Percentiles rank a stretch among this genome's conserved stretches.
Evolutionary conservation across 2,329 filamentous ascomycete genomes (phyloP).

Genomic region (Aspergillus tamarii): DNA sequence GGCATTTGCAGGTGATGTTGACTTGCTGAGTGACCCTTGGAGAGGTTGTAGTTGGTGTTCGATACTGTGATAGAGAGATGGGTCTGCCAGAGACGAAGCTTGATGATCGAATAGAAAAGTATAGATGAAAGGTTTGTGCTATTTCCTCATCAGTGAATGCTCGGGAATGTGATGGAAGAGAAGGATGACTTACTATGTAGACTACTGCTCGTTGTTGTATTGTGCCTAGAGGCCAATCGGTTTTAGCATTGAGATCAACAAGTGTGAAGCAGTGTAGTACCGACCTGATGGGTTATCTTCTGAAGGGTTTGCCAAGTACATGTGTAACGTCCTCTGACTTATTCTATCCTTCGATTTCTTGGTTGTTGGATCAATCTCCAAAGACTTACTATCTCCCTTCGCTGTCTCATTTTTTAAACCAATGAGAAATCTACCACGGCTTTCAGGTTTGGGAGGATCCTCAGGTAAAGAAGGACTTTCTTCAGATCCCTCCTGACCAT

Average conservation of each 20-base stretch:
- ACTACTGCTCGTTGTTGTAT: slow-evolving; percentile 44
- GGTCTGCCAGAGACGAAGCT: slow-evolving; percentile 44
- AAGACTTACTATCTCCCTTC: slow-evolving; percentile 34
- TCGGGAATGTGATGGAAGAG: background rate
- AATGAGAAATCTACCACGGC: slow-evolving; percentile 44
- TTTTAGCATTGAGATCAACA: background rate
- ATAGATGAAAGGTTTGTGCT: slow-evolving; percentile 55
- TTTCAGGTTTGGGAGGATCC: slow-evolving; percentile 25
- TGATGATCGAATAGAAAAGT: slow-evolving; percentile 52
- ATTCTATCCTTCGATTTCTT: slow-evolving; percentile 35
- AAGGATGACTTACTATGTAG: slow-evolving; percentile 41
- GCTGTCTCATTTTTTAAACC: slow-evolving; percentile 47
- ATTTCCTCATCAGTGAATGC: slow-evolving; percentile 17
- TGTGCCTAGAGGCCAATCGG: slow-evolving; percentile 6
- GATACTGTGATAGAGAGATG: slow-evolving; percentile 51
- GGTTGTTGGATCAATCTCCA: slow-evolving; percentile 31
- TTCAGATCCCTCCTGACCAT: background rate
- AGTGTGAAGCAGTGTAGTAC: background rate
- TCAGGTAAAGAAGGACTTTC: slow-evolving; percentile 9
- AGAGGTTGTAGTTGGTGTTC: slow-evolving; percentile 54
- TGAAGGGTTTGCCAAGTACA: slow-evolving; percentile 31
- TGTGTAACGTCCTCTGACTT: slow-evolving; percentile 38
- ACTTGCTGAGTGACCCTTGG: slow-evolving; percentile 49
- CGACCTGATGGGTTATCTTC: slow-evolving; percentile 22
- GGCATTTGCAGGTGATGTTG: slow-evolving; percentile 49